Conservation (phyloP, 1,284 basidiomycete genomes). For the Leccinum huronense region DNA sequence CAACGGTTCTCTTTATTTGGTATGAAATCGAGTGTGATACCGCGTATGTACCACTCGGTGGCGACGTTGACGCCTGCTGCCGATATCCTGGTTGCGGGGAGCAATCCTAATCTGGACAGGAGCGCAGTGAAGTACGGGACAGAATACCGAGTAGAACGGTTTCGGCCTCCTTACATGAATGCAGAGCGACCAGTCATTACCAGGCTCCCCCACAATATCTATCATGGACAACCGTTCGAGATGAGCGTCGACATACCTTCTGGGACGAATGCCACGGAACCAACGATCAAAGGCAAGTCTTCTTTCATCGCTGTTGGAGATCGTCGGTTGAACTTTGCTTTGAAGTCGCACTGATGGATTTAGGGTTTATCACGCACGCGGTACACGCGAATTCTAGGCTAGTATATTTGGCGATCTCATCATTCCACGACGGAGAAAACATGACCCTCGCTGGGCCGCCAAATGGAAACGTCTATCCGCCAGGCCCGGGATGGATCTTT, state of each 20-base stretch:
- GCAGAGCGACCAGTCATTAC: slow-evolving; percentile 52
- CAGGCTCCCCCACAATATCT: slow-evolving; percentile 41
- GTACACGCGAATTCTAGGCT: slow-evolving; percentile 76
- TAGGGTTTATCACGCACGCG: slow-evolving; percentile 77
- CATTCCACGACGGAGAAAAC: slow-evolving; percentile 37
- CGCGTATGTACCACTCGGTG: slow-evolving; percentile 81
- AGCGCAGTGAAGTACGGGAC: slow-evolving; percentile 69
- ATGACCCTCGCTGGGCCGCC: slow-evolving; percentile 60
- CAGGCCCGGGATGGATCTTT: slow-evolving; percentile 79
- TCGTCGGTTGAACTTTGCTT: slow-evolving; percentile 12
- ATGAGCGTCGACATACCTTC: slow-evolving; percentile 43
- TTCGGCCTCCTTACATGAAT: slow-evolving; percentile 69
- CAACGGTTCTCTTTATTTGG: slow-evolving; percentile 61
- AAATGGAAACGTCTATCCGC: slow-evolving; percentile 65
- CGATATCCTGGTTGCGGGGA: slow-evolving; percentile 74
- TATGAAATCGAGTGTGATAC: slow-evolving; percentile 68
- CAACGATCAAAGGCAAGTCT: slow-evolving; percentile 38
- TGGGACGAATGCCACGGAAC: slow-evolving; percentile 14
- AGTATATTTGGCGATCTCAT: slow-evolving; percentile 55
- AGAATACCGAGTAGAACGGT: slow-evolving; percentile 79
- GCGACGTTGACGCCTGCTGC: slow-evolving; percentile 71
- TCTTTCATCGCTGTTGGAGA: background rate
- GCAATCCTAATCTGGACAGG: slow-evolving; percentile 79
- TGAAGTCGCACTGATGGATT: slow-evolving; percentile 73
- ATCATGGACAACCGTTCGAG: slow-evolving; percentile 45